A percentile compares a stretch with the other conserved stretches of the same genome.
These are phyloP conservation scores for Aspergillus ochraceus DNA, from an alignment of 2,329 filamentous ascomycete species.

Conservation along the genomic window DNA sequence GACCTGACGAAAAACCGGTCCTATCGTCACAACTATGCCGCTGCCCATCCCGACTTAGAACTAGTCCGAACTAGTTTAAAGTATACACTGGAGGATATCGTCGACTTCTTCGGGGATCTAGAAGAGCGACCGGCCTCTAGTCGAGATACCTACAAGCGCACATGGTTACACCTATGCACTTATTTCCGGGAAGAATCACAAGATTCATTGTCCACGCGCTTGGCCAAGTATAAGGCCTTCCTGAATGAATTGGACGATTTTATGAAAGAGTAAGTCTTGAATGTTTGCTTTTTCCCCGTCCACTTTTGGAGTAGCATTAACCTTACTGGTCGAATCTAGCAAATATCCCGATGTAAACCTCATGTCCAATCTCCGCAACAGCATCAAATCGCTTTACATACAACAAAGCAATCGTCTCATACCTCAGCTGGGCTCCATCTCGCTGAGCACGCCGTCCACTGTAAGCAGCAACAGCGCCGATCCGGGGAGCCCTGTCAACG, in stretches of 20 bases:
- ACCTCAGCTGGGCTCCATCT: constrained; percentile 26
- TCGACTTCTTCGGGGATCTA: constrained; percentile 45
- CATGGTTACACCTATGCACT: constrained; percentile 52
- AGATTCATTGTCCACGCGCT: constrained; percentile 46
- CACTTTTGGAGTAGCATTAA: constrained; percentile 11
- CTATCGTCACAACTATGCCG: constrained; percentile 38
- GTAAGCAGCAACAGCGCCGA: constrained; percentile 27
- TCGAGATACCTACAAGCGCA: constrained; percentile 45
- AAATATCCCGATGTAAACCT: constrained; percentile 25
- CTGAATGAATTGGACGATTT: constrained; percentile 47
- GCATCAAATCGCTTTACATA: constrained; percentile 27
- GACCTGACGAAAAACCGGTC: constrained; percentile 42
- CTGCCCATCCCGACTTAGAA: constrained; percentile 50
- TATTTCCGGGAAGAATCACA: constrained; percentile 50
- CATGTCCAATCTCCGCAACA: constrained; percentile 27
- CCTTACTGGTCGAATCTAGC: constrained; percentile 18
- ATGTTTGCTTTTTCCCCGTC: background rate
- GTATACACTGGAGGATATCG: constrained; percentile 53
- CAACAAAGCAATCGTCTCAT: constrained; percentile 32
- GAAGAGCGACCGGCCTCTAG: constrained; percentile 27
- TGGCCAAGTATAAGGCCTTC: constrained; percentile 54
- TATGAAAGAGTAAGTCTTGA: constrained; percentile 46
- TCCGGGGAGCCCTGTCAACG: constrained; percentile 28
- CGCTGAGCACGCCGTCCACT: constrained; percentile 27
- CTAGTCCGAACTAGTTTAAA: constrained; percentile 51